phyloP scores from a whole-genome alignment of 768 basidiomycete genomes.

The Amanita pallidorosea region DNA sequence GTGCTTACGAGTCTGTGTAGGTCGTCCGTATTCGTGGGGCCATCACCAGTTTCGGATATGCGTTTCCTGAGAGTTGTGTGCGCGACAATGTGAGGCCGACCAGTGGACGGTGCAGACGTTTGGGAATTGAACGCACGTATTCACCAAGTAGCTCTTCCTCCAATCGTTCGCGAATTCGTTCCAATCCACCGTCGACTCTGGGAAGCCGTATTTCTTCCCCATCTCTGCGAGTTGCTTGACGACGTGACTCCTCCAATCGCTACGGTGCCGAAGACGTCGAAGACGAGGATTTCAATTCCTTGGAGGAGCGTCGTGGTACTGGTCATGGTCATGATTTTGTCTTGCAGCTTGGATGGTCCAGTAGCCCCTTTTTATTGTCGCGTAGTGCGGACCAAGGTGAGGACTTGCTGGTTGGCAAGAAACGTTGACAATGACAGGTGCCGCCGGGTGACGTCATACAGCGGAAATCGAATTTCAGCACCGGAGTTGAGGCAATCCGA shows the following conservation, averaged over 20 bases:
- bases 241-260: slow-evolving; percentile 34
- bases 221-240: slow-evolving; percentile 1
- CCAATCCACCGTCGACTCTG: slow-evolving; percentile 28
- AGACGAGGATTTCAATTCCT: slow-evolving; percentile 30
- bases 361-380: not conserved
- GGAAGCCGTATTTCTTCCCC: slow-evolving; percentile 13
- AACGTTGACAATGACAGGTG: too few relatives aligned
- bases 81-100: too few relatives aligned
- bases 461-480: not conserved
- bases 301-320: not conserved
- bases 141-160: slow-evolving; percentile 38
- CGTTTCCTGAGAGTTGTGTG: slow-evolving; percentile 18
- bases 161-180: slow-evolving; percentile 43
- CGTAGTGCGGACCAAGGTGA: not conserved
- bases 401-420: not conserved
- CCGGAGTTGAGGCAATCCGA: too few relatives aligned
- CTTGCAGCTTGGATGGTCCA: not conserved
- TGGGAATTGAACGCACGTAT: slow-evolving; percentile 42
- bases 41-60: slow-evolving; percentile 34
- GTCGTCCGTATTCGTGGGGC: slow-evolving; percentile 39
- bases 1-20: slow-evolving; percentile 49
- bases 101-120: too few relatives aligned
- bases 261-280: slow-evolving; percentile 42
- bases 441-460: not conserved
- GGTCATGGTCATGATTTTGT: not conserved